Conservation (phyloP, 257 asterid genomes). For the Salvia hispanica region DNA sequence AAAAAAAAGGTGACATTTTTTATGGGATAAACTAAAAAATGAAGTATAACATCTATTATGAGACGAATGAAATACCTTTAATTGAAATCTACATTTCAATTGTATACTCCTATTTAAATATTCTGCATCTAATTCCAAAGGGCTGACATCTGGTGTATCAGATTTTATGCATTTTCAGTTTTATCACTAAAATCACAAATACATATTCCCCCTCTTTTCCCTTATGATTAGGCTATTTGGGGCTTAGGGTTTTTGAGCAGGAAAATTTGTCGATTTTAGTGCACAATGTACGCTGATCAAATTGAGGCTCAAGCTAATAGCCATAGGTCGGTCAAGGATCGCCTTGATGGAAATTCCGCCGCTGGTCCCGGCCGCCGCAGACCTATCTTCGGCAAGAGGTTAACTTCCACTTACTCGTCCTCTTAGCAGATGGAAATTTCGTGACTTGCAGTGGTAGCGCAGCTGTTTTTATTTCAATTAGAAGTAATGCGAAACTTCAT, state of each 20-base stretch:
- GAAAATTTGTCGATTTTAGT: not conserved
- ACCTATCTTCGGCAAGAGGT: conserved; percentile 73
- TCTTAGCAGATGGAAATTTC: not conserved
- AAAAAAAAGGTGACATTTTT: too few relatives aligned
- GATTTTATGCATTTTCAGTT: too few relatives aligned
- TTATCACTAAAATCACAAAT: too few relatives aligned
- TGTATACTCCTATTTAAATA: too few relatives aligned
- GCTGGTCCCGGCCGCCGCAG: conserved; percentile 56
- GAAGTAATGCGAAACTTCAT: not conserved
- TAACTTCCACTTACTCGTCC: conserved; percentile 16
- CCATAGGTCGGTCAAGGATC: conserved; percentile 63
- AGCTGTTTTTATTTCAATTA: not conserved
- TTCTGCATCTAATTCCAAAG: not conserved
- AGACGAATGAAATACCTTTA: too few relatives aligned
- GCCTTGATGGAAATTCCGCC: conserved; percentile 60
- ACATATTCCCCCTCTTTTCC: not conserved
- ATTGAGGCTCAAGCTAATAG: conserved; percentile 57
- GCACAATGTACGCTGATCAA: conserved; percentile 83
- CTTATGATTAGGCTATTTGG: conserved; percentile 18
- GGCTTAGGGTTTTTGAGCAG: conserved; percentile 44
- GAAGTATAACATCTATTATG: too few relatives aligned
- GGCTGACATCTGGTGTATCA: too few relatives aligned
- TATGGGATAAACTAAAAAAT: too few relatives aligned
- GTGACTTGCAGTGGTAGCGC: not conserved
- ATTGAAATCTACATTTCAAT: too few relatives aligned